Base-by-base conservation (phyloP, 192 early-diverging fungal species). In the Chytriomyces hyalinus region DNA sequence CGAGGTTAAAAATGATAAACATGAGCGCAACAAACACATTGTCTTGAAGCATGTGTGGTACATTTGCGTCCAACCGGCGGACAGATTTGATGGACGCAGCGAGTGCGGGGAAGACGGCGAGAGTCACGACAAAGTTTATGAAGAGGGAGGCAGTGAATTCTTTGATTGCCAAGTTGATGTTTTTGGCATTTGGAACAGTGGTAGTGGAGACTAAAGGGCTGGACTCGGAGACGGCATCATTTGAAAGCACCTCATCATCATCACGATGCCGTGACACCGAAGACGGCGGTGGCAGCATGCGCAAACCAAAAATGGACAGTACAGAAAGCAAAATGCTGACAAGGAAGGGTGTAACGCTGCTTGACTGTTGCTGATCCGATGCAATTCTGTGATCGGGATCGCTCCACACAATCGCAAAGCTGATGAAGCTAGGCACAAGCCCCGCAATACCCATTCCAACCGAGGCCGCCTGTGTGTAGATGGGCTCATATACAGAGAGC, bases 1-100 rank as follows among this genome's bases (percentile, higher is more conserved):
- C 69, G 9, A 53, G n/a, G 26, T 71, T 71, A 53, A 71, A 71
- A 2, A 60, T n/a, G 17, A 71, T 43, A 53, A 71, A 71, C 69
- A 71, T 71, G 15, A 60, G 50, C 5, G 51, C 22, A 20, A 26
- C 26, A 43, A 71, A 71, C 20, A 53, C 10, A 36, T 36, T 36
- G 67, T 68, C 67, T 28, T 28, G 13, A 28, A 68, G 47, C 47
- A 50, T 28, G 13, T 26, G 20, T 65, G 67, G 26, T 48, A 26
- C 53, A 20, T 57, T 13, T 48, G 6, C 43, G n/a, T 45, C 43
- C 17, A 48, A 43, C 47, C 15, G 67, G 44, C 3, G 53, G 15
- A 57, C 53, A 57, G 53, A 57, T 26, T 71, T 50, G 51, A 71
- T 43, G 26, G 69, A 71, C 22, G 44, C 69, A 57, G 69, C 26